Conservation (phyloP, 108 stramenopile species). For the Parietichytrium sp. region DNA sequence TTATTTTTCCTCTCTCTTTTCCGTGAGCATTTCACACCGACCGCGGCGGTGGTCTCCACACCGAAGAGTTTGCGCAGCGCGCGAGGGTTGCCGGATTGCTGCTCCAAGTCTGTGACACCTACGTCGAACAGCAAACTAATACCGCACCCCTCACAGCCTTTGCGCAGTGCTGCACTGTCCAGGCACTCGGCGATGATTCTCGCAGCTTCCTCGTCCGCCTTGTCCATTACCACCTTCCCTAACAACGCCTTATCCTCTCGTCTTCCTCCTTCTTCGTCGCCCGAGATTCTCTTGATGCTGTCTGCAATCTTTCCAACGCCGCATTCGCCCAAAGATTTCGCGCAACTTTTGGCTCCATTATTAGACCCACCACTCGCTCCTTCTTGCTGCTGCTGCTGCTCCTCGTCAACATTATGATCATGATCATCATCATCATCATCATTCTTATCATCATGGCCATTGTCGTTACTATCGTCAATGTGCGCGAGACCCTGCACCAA, state of each 20-base stretch:
- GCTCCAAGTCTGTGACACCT: neutral
- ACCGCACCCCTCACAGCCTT: neutral
- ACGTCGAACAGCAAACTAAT: constrained; percentile 24
- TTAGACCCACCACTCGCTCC: no score
- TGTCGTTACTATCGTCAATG: neutral
- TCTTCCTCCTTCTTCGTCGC: neutral
- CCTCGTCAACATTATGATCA: no score
- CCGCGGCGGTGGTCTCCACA: neutral
- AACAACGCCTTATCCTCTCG: neutral
- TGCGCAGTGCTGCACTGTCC: no score
- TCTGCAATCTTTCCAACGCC: neutral
- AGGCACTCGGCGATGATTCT: no score
- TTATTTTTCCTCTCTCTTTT: neutral
- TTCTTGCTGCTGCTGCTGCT: no score
- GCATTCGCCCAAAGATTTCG: neutral
- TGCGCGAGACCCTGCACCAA: neutral
- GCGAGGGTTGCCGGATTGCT: neutral
- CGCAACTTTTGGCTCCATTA: no score
- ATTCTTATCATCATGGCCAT: neutral
- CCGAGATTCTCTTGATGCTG: neutral
- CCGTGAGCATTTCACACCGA: neutral
- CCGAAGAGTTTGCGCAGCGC: neutral
- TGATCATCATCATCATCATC: no score
- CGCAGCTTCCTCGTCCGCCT: neutral
- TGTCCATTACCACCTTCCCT: neutral